phyloP scores from a whole-genome alignment of 768 basidiomycete genomes.

The Hypholoma fasciculare region DNA sequence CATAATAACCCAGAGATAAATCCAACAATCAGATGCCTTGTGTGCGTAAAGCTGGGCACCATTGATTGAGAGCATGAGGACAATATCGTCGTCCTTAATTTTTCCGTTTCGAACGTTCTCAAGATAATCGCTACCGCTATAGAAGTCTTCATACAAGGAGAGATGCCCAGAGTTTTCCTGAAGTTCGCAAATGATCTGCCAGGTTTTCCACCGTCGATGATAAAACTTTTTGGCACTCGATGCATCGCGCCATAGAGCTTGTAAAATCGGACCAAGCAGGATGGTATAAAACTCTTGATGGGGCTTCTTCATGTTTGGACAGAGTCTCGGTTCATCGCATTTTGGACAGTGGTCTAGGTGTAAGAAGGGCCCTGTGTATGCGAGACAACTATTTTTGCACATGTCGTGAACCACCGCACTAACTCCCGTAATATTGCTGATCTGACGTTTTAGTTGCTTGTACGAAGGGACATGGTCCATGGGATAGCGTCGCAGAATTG shows the following conservation, averaged over 20 bases:
- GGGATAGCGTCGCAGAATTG: constrained; percentile 17
- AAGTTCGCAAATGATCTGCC: constrained; percentile 1
- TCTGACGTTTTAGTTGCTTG: constrained; percentile 20
- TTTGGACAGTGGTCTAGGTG: constrained; percentile 3
- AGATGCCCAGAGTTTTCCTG: background rate
- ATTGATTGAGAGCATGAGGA: constrained; percentile 35
- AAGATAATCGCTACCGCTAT: constrained; percentile 22
- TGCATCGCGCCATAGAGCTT: constrained; percentile 20
- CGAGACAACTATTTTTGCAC: constrained; percentile 36
- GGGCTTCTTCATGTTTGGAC: constrained; percentile 12
- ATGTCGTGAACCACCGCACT: constrained; percentile 35
- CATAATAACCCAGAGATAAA: constrained; percentile 38
- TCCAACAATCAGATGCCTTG: constrained; percentile 20
- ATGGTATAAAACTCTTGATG: constrained; percentile 19
- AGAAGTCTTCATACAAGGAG: constrained; percentile 23
- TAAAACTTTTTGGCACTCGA: background rate
- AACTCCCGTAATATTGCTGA: constrained; percentile 33
- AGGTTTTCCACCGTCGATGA: constrained; percentile 3
- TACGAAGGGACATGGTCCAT: constrained; percentile 26
- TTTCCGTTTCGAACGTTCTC: constrained; percentile 14
- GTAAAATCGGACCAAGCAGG: constrained; percentile 19
- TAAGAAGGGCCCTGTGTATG: constrained; percentile 24
- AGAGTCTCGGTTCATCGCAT: constrained; percentile 9
- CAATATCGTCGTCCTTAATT: constrained; percentile 29
- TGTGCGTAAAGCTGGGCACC: constrained; percentile 39